Conservation (phyloP, 805 yeast species). For the Yamadazyma phyllophila region DNA sequence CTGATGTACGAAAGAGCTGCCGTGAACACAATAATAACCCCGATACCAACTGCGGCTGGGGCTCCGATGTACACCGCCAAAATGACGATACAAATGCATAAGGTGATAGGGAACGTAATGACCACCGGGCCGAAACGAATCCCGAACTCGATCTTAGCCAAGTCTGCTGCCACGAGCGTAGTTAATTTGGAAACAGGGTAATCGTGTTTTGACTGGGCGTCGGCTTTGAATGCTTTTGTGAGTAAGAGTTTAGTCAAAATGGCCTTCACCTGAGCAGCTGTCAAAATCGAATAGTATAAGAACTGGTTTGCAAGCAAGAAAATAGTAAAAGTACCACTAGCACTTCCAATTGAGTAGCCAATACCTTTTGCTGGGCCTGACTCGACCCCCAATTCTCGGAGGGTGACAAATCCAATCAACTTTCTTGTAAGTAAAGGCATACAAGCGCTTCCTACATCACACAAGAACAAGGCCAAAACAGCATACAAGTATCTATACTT, state of each 20-base stretch:
- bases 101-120: slow-evolving; percentile 60
- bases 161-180: slow-evolving; percentile 75
- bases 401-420: slow-evolving; percentile 34
- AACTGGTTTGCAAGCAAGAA: slow-evolving; percentile 50
- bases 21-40: slow-evolving; percentile 51
- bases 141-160: slow-evolving; percentile 76
- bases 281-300: slow-evolving; percentile 56
- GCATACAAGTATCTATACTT: slow-evolving; percentile 17
- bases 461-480: slow-evolving; percentile 25
- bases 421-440: slow-evolving; percentile 36
- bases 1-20: slow-evolving; percentile 45
- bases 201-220: slow-evolving; percentile 53
- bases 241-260: slow-evolving; percentile 67
- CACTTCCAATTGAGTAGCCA: slow-evolving; percentile 40
- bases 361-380: slow-evolving; percentile 30
- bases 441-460: slow-evolving; percentile 26
- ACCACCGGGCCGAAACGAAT: slow-evolving; percentile 63
- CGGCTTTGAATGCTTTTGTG: slow-evolving; percentile 62
- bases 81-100: slow-evolving; percentile 61
- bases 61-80: slow-evolving; percentile 69
- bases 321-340: slow-evolving; percentile 24
- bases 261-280: slow-evolving; percentile 75
- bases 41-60: slow-evolving; percentile 69
- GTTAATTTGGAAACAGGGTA: slow-evolving; percentile 72
- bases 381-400: slow-evolving; percentile 25